phyloP scores from a whole-genome alignment of 805 yeast genomes.

The Deakozyma indianensis region DNA sequence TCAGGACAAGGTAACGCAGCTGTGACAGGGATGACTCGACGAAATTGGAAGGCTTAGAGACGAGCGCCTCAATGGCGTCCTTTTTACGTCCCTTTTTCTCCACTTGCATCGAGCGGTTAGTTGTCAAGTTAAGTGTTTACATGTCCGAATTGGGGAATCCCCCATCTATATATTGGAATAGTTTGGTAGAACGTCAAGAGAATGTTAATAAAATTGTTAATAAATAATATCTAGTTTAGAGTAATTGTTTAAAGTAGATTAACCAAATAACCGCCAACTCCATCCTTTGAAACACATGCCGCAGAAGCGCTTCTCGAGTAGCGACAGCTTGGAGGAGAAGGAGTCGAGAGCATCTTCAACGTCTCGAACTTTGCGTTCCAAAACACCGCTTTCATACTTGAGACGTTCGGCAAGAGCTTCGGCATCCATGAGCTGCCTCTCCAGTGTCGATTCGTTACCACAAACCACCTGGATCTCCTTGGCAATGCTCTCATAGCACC shows the following conservation, averaged over 20 bases:
- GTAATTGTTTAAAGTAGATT: too few relatives aligned
- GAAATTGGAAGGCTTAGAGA: constrained; percentile 25
- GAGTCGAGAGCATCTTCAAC: constrained; percentile 1
- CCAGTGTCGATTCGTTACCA: constrained; percentile 3
- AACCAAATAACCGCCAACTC: neutral
- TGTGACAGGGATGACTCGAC: constrained; percentile 37
- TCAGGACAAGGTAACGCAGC: constrained; percentile 34
- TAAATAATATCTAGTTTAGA: too few relatives aligned
- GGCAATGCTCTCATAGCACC: constrained; percentile 1
- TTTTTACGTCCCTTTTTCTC: neutral
- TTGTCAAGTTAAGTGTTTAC: too few relatives aligned
- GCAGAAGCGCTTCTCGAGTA: neutral
- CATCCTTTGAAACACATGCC: neutral
- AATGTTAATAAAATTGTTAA: too few relatives aligned
- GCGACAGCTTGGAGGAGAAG: neutral
- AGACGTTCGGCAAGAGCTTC: constrained; percentile 13
- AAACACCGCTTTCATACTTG: neutral
- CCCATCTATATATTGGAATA: too few relatives aligned
- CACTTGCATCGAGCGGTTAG: too few relatives aligned
- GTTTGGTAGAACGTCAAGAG: too few relatives aligned
- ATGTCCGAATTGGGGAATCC: too few relatives aligned
- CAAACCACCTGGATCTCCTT: constrained; percentile 1
- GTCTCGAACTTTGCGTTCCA: constrained; percentile 1
- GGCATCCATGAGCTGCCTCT: constrained; percentile 9
- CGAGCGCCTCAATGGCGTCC: constrained; percentile 38